Evolutionary conservation across 1,139 yeast genomes (phyloP).

Genomic region (Zygosaccharomyces pseudobailii): DNA sequence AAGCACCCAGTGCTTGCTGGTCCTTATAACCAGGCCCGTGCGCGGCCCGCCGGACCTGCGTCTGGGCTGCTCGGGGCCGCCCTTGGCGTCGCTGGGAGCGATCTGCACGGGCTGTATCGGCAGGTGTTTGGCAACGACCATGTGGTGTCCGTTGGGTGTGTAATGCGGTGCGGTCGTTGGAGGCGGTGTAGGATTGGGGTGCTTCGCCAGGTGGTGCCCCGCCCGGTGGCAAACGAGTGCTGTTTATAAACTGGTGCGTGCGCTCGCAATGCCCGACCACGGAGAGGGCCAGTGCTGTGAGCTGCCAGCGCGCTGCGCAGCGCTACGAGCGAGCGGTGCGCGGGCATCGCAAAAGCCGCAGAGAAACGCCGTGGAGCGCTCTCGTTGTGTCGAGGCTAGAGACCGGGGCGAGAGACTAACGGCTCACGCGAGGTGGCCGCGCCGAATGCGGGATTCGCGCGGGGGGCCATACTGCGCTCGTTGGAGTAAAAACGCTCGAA

Average conservation of each 20-base stretch:
- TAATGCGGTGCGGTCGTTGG: neutral
- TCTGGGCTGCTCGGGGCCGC: neutral
- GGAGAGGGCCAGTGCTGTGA: neutral
- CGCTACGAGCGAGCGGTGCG: neutral
- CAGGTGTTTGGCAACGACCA: slow-evolving; percentile 8
- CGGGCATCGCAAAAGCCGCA: neutral
- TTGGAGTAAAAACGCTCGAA: neutral
- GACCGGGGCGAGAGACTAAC: neutral
- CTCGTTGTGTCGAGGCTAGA: neutral
- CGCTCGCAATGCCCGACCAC: neutral
- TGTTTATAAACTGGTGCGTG: neutral
- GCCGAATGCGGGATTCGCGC: neutral
- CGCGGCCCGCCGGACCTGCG: slow-evolving; percentile 2
- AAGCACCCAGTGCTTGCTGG: slow-evolving; percentile 34
- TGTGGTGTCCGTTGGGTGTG: neutral
- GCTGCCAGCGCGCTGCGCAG: neutral
- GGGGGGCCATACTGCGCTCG: neutral
- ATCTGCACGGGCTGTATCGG: slow-evolving; percentile 9
- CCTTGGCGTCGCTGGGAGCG: slow-evolving; percentile 6
- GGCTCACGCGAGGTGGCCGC: neutral
- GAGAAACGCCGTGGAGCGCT: neutral
- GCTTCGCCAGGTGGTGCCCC: neutral
- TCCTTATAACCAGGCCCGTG: slow-evolving; percentile 20
- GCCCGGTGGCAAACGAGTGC: neutral
- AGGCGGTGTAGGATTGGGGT: neutral